phyloP scores from a whole-genome alignment of 441 rosid species.

The Euphorbia schlechtendalii region DNA sequence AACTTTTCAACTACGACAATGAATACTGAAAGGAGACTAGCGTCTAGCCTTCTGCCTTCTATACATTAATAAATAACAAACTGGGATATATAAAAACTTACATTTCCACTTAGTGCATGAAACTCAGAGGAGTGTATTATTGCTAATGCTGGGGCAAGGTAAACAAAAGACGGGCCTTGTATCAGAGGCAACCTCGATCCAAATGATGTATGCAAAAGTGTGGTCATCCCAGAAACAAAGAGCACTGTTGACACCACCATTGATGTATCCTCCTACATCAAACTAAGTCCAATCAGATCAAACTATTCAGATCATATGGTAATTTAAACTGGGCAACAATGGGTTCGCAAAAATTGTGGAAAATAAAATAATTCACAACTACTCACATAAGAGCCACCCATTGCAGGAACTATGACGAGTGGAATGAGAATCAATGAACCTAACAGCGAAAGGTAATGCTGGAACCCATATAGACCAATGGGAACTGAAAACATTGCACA shows the following conservation, averaged over 20 bases:
- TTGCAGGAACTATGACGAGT: conserved; percentile 89
- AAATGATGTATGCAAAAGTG: conserved; percentile 74
- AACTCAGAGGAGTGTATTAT: conserved; percentile 88
- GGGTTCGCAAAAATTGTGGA: conserved; percentile 8
- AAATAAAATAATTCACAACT: conserved; percentile 15
- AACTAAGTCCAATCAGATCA: conserved; percentile 39
- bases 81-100: conserved; percentile 30
- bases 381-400: conserved; percentile 94
- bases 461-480: conserved; percentile 87
- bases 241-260: conserved; percentile 81
- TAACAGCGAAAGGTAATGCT: conserved; percentile 84
- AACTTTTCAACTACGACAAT: background rate
- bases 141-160: conserved; percentile 83
- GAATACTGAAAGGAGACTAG: conserved; percentile 1
- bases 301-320: conserved; percentile 3
- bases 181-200: conserved; percentile 94
- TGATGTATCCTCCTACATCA: conserved; percentile 78
- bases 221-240: conserved; percentile 82
- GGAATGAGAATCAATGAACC: conserved; percentile 92
- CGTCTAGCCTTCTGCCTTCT: too few relatives aligned
- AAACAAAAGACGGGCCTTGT: conserved; percentile 93
- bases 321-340: background rate
- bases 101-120: conserved; percentile 80
- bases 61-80: conserved; percentile 3
- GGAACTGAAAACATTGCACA: conserved; percentile 54